Conservation (phyloP, 495 filamentous ascomycete species). For the Darksidea phi region DNA sequence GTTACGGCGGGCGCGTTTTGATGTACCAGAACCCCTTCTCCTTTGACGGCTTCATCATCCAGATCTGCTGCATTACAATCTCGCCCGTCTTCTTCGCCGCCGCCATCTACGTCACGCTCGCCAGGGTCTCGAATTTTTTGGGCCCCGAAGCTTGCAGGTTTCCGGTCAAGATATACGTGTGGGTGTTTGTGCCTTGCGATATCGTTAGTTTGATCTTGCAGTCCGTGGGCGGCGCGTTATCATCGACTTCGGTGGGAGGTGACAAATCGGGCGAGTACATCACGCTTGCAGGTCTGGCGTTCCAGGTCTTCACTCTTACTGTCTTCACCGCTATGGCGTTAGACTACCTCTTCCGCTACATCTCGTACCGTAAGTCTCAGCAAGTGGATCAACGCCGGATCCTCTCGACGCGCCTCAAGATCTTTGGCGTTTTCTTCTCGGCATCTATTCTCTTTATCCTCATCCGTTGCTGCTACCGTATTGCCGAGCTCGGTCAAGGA, state of each 20-base stretch:
- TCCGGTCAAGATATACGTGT: slow-evolving; percentile 6
- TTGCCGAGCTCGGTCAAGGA: slow-evolving; percentile 24
- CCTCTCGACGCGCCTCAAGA: too few relatives aligned
- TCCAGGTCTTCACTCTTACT: slow-evolving; percentile 20
- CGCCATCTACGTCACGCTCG: slow-evolving; percentile 14
- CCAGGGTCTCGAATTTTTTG: background rate
- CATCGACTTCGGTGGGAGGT: background rate
- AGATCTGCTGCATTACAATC: slow-evolving; percentile 41
- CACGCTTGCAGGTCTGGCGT: slow-evolving; percentile 13
- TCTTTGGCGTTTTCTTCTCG: slow-evolving; percentile 15
- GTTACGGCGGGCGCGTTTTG: slow-evolving; percentile 52
- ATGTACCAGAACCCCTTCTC: slow-evolving; percentile 51
- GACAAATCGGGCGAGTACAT: slow-evolving; percentile 6
- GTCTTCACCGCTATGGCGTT: slow-evolving; percentile 2
- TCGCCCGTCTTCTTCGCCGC: slow-evolving; percentile 8
- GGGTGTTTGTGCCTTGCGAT: slow-evolving; percentile 16
- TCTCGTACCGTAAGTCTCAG: background rate
- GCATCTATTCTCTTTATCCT: slow-evolving; percentile 15
- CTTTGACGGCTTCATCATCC: slow-evolving; percentile 51
- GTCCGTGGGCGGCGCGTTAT: slow-evolving; percentile 10
- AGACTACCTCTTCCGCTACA: slow-evolving; percentile 16
- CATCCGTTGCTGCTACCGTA: slow-evolving; percentile 17
- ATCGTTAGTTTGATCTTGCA: slow-evolving; percentile 13
- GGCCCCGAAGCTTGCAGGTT: background rate
- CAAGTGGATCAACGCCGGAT: too few relatives aligned